Conservation (phyloP, 805 yeast genomes). For the Wickerhamomyces bisporus region DNA sequence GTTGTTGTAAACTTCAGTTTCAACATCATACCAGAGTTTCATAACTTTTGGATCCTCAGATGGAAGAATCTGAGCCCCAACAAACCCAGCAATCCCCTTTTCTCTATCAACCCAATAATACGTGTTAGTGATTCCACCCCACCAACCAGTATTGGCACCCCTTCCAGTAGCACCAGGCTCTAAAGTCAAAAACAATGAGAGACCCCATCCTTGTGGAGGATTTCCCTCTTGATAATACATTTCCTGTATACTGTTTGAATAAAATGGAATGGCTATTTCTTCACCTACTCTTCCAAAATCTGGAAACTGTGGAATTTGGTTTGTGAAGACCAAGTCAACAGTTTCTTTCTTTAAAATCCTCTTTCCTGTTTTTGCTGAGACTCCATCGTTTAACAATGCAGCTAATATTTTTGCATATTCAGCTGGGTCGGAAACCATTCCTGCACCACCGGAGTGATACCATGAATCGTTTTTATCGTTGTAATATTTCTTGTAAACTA, state of each 20-base stretch:
- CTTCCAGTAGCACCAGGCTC: slow-evolving; percentile 27
- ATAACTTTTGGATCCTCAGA: slow-evolving; percentile 11
- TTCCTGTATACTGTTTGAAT: no score
- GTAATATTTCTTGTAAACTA: slow-evolving; percentile 1
- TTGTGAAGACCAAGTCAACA: slow-evolving; percentile 24
- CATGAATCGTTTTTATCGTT: not conserved
- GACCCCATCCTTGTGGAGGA: slow-evolving; percentile 19
- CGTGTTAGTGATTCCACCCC: slow-evolving; percentile 34
- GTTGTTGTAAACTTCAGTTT: not conserved
- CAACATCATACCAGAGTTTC: slow-evolving; percentile 2
- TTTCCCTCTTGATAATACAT: slow-evolving; percentile 10
- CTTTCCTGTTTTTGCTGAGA: slow-evolving; percentile 25
- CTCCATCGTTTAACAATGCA: slow-evolving; percentile 34
- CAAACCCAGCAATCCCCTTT: slow-evolving; percentile 31
- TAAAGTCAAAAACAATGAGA: slow-evolving; percentile 17
- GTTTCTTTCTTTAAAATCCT: slow-evolving; percentile 27
- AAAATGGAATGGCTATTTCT: not conserved
- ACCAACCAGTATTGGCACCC: slow-evolving; percentile 26
- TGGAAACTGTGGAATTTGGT: slow-evolving; percentile 24
- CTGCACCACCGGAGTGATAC: slow-evolving; percentile 35
- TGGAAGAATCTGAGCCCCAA: slow-evolving; percentile 32
- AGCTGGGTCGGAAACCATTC: slow-evolving; percentile 29
- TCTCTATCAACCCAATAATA: slow-evolving; percentile 34
- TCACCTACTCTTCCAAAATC: slow-evolving; percentile 7
- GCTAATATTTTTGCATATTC: slow-evolving; percentile 33